phyloP scores from a whole-genome alignment of 257 asterid species.

The Cordia subcordata region DNA sequence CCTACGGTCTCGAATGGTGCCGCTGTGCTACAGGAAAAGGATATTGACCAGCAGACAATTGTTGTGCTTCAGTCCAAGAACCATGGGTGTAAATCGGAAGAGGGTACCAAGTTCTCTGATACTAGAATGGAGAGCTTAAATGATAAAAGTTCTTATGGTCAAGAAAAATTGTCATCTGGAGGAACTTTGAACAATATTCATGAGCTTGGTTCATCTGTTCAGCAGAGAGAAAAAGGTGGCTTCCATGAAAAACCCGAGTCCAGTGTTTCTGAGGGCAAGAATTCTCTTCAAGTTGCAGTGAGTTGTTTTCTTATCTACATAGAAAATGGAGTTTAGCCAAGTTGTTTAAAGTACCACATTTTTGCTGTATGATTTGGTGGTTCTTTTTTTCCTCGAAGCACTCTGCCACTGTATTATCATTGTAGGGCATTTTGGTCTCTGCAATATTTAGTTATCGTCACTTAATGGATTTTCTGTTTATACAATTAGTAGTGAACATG shows the following conservation, averaged over 20 bases:
- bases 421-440: too few relatives aligned
- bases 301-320: conserved; percentile 23
- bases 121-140: conserved; percentile 3
- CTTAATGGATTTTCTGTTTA: too few relatives aligned
- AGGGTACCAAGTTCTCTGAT: background rate
- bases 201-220: conserved; percentile 39
- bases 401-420: too few relatives aligned
- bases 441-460: too few relatives aligned
- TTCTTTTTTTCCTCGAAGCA: too few relatives aligned
- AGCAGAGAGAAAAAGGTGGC: conserved; percentile 38
- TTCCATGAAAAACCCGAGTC: conserved; percentile 51
- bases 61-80: conserved; percentile 39
- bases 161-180: conserved; percentile 47
- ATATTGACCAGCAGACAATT: conserved; percentile 42
- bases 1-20: conserved; percentile 35
- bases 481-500: too few relatives aligned
- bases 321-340: too few relatives aligned
- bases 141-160: conserved; percentile 34
- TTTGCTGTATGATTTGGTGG: too few relatives aligned
- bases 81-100: conserved; percentile 31
- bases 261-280: conserved; percentile 53
- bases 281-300: conserved; percentile 47
- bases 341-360: too few relatives aligned
- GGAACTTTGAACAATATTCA: conserved; percentile 29
- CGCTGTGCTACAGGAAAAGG: conserved; percentile 35